Percentiles rank a stretch among this genome's conserved stretches.
Conservation (phyloP, 139 green algal species). For the Picochlorum sp. region DNA sequence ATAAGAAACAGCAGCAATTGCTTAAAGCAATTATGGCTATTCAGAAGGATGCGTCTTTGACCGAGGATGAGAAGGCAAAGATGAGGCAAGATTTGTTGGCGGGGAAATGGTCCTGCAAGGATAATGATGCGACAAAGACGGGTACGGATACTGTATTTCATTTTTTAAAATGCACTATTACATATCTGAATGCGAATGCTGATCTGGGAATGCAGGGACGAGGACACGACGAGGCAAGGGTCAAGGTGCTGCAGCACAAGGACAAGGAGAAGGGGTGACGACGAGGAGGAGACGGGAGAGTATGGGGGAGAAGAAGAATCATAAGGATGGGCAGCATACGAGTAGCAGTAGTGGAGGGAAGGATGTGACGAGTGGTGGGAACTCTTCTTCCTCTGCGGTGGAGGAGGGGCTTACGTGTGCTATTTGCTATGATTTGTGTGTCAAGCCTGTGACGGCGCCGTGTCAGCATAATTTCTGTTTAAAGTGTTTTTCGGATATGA, state of each 20-base stretch:
- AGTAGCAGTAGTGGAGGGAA: neutral
- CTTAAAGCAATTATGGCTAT: constrained; percentile 63
- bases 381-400: neutral
- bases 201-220: too few relatives aligned
- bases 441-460: constrained; percentile 78
- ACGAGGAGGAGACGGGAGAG: neutral
- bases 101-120: constrained; percentile 37
- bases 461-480: constrained; percentile 97
- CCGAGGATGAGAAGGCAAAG: constrained; percentile 69
- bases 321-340: neutral
- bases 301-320: neutral
- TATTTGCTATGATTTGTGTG: constrained; percentile 80
- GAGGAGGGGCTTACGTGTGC: constrained; percentile 64
- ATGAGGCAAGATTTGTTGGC: constrained; percentile 68
- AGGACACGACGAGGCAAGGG: too few relatives aligned
- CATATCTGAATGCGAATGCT: too few relatives aligned
- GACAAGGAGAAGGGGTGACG: too few relatives aligned
- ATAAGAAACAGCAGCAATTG: constrained; percentile 28
- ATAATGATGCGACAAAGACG: neutral
- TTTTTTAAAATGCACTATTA: too few relatives aligned
- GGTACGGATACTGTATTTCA: too few relatives aligned
- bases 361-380: neutral
- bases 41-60: constrained; percentile 57
- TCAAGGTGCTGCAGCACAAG: too few relatives aligned
- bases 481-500: constrained; percentile 66